Evolutionary conservation across 83 land plant genomes (phyloP).

Genomic region (Picea abies): DNA sequence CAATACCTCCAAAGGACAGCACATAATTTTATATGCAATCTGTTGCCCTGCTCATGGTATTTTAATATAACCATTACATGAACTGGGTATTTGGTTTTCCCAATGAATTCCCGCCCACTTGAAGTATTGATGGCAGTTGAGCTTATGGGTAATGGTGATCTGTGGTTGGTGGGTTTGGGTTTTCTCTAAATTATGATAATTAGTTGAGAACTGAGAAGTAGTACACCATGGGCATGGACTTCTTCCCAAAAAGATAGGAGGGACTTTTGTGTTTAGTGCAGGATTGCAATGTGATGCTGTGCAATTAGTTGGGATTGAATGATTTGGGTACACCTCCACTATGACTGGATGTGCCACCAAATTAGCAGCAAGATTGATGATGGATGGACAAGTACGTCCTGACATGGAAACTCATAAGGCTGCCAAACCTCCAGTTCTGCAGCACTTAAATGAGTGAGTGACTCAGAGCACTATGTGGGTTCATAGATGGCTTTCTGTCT

Average conservation of each 20-base stretch:
- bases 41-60: not conserved
- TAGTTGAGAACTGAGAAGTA: not conserved
- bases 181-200: slow-evolving; percentile 4
- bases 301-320: slow-evolving; percentile 5
- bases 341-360: slow-evolving; percentile 11
- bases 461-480: slow-evolving; percentile 15
- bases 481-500: slow-evolving; percentile 8
- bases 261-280: too few species aligned
- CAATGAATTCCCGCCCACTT: not conserved
- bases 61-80: not conserved
- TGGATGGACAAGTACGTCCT: slow-evolving; percentile 2
- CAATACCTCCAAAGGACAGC: slow-evolving; percentile 4
- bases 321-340: slow-evolving; percentile 5
- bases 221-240: not conserved
- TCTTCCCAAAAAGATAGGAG: slow-evolving; percentile 17
- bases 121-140: not conserved
- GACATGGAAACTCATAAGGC: slow-evolving; percentile 12
- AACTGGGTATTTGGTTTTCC: slow-evolving; percentile 5
- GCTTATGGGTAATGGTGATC: slow-evolving; percentile 7
- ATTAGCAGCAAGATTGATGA: slow-evolving; percentile 5
- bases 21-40: not conserved
- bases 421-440: slow-evolving; percentile 3
- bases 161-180: not conserved
- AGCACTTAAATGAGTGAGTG: slow-evolving; percentile 10
- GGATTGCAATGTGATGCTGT: not conserved